Percentiles rank a stretch among this genome's conserved stretches.
Evolutionary conservation across 176 grass and related monocot genomes (phyloP).

Genomic region (Carex cristatella): DNA sequence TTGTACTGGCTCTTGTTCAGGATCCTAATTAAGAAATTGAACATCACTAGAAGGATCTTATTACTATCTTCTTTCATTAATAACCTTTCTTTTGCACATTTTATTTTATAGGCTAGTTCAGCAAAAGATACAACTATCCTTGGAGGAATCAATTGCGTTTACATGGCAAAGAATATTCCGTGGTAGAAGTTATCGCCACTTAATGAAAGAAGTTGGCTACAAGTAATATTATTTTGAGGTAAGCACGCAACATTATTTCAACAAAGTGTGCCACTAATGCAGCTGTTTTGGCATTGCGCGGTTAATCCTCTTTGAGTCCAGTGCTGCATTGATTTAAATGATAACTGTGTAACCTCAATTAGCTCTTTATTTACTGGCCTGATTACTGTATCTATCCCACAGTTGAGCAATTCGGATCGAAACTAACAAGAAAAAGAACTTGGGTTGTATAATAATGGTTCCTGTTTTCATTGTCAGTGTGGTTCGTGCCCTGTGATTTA

Average conservation of each 20-base stretch:
- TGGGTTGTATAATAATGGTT: background rate
- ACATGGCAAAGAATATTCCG: constrained; percentile 71
- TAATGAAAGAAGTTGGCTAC: constrained; percentile 89
- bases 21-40: background rate
- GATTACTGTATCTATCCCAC: background rate
- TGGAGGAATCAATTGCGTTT: constrained; percentile 54
- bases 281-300: background rate
- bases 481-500: background rate
- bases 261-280: background rate
- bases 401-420: background rate
- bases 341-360: background rate
- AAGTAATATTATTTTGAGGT: constrained; percentile 40
- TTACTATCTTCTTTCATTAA: constrained; percentile 13
- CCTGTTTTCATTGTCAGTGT: background rate
- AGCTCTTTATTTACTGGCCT: background rate
- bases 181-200: constrained; percentile 82
- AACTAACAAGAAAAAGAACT: background rate
- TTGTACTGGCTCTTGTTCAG: background rate
- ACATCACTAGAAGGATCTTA: background rate
- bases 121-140: constrained; percentile 63
- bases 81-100: background rate
- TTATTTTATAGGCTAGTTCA: constrained; percentile 63
- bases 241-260: background rate
- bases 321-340: background rate
- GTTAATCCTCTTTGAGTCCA: background rate